phyloP scores from a whole-genome alignment of 225 moss, liverwort and hornwort species.

The Rhytidiadelphus loreus region DNA sequence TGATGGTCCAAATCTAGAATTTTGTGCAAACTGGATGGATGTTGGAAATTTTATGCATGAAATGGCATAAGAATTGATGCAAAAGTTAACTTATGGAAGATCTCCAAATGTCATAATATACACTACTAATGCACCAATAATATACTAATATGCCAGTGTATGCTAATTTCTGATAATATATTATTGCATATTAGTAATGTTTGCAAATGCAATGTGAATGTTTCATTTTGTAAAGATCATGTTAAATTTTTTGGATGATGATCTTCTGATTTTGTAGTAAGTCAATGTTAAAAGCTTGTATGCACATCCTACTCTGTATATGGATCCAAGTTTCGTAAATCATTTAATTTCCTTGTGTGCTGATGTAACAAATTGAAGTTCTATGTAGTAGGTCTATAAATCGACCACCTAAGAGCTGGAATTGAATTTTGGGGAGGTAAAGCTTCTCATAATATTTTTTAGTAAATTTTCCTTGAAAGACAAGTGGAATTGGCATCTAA shows the following conservation, averaged over 20 bases:
- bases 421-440: too few relatives aligned
- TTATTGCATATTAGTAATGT: not conserved
- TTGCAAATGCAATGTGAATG: not conserved
- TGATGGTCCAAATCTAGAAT: not conserved
- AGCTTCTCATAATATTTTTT: too few relatives aligned
- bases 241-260: not conserved
- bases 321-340: not conserved
- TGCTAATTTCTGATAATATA: not conserved
- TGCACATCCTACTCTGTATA: not conserved
- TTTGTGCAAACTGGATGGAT: not conserved
- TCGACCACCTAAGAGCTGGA: too few relatives aligned
- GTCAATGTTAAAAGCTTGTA: not conserved
- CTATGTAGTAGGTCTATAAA: too few relatives aligned
- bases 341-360: not conserved
- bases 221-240: not conserved
- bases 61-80: not conserved
- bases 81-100: not conserved
- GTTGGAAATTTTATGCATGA: not conserved
- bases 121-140: not conserved
- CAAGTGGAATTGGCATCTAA: too few relatives aligned
- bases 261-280: not conserved
- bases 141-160: not conserved
- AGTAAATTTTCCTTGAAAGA: too few relatives aligned
- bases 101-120: not conserved
- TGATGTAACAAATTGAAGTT: not conserved